Evolutionary conservation across 371 early-diverging fungal species (phyloP).

Genomic region (Rhizopus arrhizus): DNA sequence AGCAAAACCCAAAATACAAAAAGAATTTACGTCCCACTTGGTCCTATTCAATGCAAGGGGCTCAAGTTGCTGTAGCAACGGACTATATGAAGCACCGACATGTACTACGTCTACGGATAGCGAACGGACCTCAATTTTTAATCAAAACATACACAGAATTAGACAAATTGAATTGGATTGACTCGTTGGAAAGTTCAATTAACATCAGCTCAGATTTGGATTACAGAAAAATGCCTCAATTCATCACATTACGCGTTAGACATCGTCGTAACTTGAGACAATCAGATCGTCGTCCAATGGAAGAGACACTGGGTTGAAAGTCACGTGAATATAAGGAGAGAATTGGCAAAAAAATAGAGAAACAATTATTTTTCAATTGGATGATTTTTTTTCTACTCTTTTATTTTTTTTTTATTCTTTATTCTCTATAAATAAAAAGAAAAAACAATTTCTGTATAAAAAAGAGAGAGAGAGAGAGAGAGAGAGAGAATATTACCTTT

Average conservation of each 20-base stretch:
- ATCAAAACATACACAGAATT: conserved; percentile 23
- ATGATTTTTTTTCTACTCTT: neutral
- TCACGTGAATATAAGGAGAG: conserved; percentile 1
- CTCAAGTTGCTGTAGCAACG: conserved; percentile 32
- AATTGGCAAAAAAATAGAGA: no score
- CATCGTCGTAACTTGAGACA: conserved; percentile 13
- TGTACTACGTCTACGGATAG: conserved; percentile 35
- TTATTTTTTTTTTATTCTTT: neutral
- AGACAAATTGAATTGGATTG: conserved; percentile 37
- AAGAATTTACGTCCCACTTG: conserved; percentile 26
- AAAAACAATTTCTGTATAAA: neutral
- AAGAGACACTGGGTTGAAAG: conserved; percentile 6
- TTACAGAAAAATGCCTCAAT: conserved; percentile 35
- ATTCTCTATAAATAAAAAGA: neutral
- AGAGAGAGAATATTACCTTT: no score
- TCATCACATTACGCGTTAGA: conserved; percentile 13
- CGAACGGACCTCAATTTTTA: conserved; percentile 38
- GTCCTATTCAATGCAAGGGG: conserved; percentile 36
- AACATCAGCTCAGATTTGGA: conserved; percentile 41
- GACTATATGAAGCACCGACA: conserved; percentile 39
- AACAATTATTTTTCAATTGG: no score
- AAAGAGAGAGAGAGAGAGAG: no score
- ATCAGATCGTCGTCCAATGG: conserved; percentile 1
- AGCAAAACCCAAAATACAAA: conserved; percentile 11
- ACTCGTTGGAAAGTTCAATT: conserved; percentile 36